Conservation (phyloP, 495 filamentous ascomycete genomes). For the Penicillium odoratum region DNA sequence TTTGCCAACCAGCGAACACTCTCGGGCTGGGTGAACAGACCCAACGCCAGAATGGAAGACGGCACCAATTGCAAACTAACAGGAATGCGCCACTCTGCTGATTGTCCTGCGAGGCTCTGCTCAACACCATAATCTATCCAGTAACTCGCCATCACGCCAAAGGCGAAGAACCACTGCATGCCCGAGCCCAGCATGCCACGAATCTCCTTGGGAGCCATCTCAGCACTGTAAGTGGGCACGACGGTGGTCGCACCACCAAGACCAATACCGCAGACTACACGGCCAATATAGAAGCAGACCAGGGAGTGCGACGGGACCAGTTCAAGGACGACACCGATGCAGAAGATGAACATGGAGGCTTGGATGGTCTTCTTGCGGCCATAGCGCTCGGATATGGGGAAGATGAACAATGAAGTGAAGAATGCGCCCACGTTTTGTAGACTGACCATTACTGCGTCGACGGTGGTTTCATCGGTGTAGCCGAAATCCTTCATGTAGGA, state of each 20-base stretch:
- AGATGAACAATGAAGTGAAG: conserved; percentile 39
- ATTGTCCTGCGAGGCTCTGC: conserved; percentile 31
- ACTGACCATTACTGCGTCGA: conserved; percentile 31
- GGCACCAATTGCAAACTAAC: conserved; percentile 53
- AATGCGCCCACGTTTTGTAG: conserved; percentile 33
- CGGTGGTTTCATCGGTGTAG: conserved; percentile 29
- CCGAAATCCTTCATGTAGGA: conserved; percentile 27
- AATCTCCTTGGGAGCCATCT: conserved; percentile 56
- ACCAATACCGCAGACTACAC: conserved; percentile 56
- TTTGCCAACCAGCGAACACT: conserved; percentile 53
- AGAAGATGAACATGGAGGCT: conserved; percentile 42
- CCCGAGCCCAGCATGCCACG: conserved; percentile 50
- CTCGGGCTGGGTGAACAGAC: conserved; percentile 48
- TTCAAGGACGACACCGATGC: conserved; percentile 44
- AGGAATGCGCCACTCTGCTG: conserved; percentile 55
- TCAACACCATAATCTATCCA: conserved; percentile 54
- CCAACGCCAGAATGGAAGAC: conserved; percentile 42
- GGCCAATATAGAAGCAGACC: conserved; percentile 46
- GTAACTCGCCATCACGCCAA: conserved; percentile 52
- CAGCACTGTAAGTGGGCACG: conserved; percentile 54
- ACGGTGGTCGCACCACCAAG: conserved; percentile 54
- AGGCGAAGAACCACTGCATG: conserved; percentile 49
- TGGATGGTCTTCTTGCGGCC: conserved; percentile 48
- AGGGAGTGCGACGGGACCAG: conserved; percentile 43
- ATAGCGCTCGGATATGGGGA: conserved; percentile 39